Conservation (phyloP, 805 yeast genomes). For the Lachancea kluyveri region DNA sequence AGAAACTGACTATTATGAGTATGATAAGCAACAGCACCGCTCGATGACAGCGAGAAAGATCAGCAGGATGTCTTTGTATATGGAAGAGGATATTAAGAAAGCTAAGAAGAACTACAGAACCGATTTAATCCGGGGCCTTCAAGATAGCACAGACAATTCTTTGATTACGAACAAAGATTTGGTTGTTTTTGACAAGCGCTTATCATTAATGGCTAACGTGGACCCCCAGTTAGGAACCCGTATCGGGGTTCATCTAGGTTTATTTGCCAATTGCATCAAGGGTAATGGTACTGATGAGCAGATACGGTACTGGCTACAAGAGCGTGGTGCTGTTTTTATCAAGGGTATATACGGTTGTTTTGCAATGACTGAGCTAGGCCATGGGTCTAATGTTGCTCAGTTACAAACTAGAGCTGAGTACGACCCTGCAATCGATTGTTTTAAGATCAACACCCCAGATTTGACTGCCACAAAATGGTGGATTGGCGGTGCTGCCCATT, state of each 20-base stretch:
- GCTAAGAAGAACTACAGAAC: constrained; percentile 18
- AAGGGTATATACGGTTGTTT: constrained; percentile 79
- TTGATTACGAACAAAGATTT: constrained; percentile 22
- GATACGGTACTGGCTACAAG: constrained; percentile 73
- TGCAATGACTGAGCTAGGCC: constrained; percentile 90
- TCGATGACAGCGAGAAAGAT: constrained; percentile 56
- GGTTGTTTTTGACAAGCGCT: constrained; percentile 47
- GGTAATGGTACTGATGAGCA: constrained; percentile 89
- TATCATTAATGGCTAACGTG: constrained; percentile 51
- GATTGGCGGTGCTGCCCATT: constrained; percentile 97
- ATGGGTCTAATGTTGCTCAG: constrained; percentile 92
- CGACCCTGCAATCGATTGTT: constrained; percentile 57
- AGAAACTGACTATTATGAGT: constrained; percentile 50
- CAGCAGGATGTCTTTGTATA: constrained; percentile 52
- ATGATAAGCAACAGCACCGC: constrained; percentile 50
- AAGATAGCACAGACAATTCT: constrained; percentile 10
- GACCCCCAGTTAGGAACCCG: constrained; percentile 83
- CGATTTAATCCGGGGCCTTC: constrained; percentile 24
- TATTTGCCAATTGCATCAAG: constrained; percentile 72
- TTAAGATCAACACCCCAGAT: constrained; percentile 79
- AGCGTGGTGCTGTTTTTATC: constrained; percentile 54
- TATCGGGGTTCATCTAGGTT: constrained; percentile 81
- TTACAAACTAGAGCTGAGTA: constrained; percentile 88
- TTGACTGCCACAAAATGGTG: constrained; percentile 96
- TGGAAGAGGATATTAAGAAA: constrained; percentile 38